Evolutionary conservation across 208 protist species (phyloP), one percentile per base, ranked within the genome.

Genomic region (Kentomonas sorsogonicus): DNA sequence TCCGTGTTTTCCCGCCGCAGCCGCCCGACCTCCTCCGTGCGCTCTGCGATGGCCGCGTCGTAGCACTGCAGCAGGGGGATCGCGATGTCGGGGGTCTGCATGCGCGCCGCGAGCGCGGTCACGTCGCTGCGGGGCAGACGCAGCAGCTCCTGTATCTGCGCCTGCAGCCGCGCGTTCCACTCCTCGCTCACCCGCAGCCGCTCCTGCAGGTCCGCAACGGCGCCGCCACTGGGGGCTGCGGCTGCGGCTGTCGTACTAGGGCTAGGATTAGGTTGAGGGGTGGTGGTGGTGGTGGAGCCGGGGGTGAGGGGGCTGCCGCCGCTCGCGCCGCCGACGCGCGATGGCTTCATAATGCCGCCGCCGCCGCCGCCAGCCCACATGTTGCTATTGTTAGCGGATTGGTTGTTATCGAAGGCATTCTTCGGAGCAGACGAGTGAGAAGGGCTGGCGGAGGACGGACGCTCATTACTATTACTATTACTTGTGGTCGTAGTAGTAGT

Each of bases 51-150:
- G n/a, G 84, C 69, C 6, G 81, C 82, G 51, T 93, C 86, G 68
- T 93, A 93, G 72, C 82, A 93, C 70, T 89, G 86, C 31, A 93
- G 63, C 6, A 93, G 72, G 0, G 86, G 86, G 50, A 88, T 81
- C 23, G 82, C 86, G 53, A 92, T 87, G 53, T 92, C 85, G 18
- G 85, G 85, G 52, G 86, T 76, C 10, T 80, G 63, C 80, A 92
- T 92, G 39, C 80, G 70, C 30, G 78, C 69, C 1, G 77, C 73
- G 62, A 93, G 62, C 25, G 66, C 46, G 48, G 79, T 66, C 15
- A 86, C 68, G 23, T 83, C 86, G 38, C 63, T 79, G 22, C 54
- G 75, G 15, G 86, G 82, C 36, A 89, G 69, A n/a, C 70, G 71
- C 33, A 89, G 68, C 4, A 93, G 71, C 23, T 88, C 79, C 57